phyloP scores from a whole-genome alignment of 306 rosid species.

The Mucuna pruriens region DNA sequence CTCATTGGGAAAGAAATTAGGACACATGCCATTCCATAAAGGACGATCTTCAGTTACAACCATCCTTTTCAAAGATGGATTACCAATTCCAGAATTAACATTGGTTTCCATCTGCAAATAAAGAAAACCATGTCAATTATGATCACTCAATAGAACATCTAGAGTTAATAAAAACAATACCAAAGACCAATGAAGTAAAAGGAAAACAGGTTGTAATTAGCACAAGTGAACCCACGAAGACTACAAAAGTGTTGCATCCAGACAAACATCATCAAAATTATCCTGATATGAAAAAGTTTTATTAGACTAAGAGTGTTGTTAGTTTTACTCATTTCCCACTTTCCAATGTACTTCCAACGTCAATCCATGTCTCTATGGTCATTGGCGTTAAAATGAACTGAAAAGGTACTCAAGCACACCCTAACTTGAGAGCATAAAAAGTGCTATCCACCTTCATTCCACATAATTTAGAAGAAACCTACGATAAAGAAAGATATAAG shows the following conservation, averaged over 20 bases:
- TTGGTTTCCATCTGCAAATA: conserved; percentile 70
- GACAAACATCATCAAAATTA: not conserved
- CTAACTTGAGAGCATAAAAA: not conserved
- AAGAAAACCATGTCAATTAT: conserved; percentile 27
- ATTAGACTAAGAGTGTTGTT: not conserved
- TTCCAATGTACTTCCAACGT: not conserved
- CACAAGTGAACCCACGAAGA: not conserved
- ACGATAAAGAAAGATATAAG: not conserved
- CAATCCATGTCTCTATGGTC: not conserved
- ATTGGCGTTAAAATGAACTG: not conserved
- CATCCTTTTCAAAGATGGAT: conserved; percentile 67
- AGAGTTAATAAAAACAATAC: not conserved
- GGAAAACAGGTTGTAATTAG: conserved; percentile 30
- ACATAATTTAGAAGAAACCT: conserved; percentile 10
- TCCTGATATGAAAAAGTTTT: not conserved
- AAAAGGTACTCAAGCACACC: not conserved
- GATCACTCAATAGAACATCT: conserved; percentile 7
- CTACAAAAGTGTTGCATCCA: not conserved
- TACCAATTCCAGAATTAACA: conserved; percentile 48
- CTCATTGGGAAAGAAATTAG: conserved; percentile 71
- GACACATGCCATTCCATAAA: conserved; percentile 64
- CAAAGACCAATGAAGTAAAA: not conserved
- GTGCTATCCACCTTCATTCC: conserved; percentile 6
- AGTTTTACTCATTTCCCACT: not conserved
- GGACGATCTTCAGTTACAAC: conserved; percentile 63